These are phyloP conservation scores for Sarcodon sp. DNA, from an alignment of 768 basidiomycete genomes.

Conservation along the genomic window DNA sequence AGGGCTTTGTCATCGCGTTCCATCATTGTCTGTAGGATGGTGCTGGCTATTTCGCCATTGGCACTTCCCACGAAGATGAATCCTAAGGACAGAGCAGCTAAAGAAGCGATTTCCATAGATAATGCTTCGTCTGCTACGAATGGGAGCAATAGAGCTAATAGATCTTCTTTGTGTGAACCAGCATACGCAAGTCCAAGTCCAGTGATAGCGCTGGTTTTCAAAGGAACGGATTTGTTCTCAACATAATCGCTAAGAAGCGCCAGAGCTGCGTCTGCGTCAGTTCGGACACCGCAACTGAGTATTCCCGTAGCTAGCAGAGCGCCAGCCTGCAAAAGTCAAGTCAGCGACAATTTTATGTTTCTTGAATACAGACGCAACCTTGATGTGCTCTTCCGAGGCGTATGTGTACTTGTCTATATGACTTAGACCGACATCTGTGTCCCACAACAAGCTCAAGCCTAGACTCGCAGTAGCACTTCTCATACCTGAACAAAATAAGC, in stretches of 20 bases:
- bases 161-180: slow-evolving; percentile 84
- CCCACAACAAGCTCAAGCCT: slow-evolving; percentile 90
- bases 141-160: slow-evolving; percentile 67
- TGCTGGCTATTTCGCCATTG: slow-evolving; percentile 83
- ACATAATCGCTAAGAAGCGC: slow-evolving; percentile 86
- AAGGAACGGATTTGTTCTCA: slow-evolving; percentile 70
- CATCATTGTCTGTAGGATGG: slow-evolving; percentile 87
- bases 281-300: slow-evolving; percentile 77
- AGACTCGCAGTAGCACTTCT: slow-evolving; percentile 92
- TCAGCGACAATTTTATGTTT: not conserved
- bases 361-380: slow-evolving; percentile 27
- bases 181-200: slow-evolving; percentile 92
- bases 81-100: slow-evolving; percentile 81
- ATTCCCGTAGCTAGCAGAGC: slow-evolving; percentile 92
- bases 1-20: slow-evolving; percentile 65
- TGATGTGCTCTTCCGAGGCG: slow-evolving; percentile 92
- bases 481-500: slow-evolving; percentile 55
- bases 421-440: slow-evolving; percentile 85
- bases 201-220: slow-evolving; percentile 82
- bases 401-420: slow-evolving; percentile 98
- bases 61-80: slow-evolving; percentile 95
- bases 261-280: slow-evolving; percentile 87
- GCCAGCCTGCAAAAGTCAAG: slow-evolving; percentile 46
- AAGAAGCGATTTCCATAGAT: slow-evolving; percentile 80
- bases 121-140: slow-evolving; percentile 68